These are phyloP conservation scores for Pulicaria dysenterica DNA, from an alignment of 129 eudicot genomes.

Conservation along the genomic window DNA sequence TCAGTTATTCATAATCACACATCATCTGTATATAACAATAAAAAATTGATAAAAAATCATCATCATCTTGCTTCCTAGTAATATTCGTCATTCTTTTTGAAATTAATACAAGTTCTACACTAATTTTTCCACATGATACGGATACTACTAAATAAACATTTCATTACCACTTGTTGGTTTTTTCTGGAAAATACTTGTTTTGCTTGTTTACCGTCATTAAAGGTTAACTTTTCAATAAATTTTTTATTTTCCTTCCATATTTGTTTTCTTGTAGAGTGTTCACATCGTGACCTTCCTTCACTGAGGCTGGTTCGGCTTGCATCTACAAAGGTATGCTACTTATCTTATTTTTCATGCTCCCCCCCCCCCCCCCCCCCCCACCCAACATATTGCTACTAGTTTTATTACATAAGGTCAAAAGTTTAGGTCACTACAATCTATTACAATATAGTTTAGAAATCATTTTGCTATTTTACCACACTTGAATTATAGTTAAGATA, in stretches of 20 bases:
- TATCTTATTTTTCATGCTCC: background rate
- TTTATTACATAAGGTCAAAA: background rate
- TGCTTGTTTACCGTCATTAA: background rate
- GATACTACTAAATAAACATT: background rate
- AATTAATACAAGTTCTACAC: background rate
- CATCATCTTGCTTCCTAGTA: constrained; percentile 1
- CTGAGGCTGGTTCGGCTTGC: constrained; percentile 77
- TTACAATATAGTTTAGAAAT: background rate
- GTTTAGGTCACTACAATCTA: background rate
- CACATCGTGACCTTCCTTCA: constrained; percentile 97
- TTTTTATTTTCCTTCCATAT: constrained; percentile 7
- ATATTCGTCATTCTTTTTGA: background rate
- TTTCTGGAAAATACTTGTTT: background rate
- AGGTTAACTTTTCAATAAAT: constrained; percentile 3
- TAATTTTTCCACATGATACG: background rate
- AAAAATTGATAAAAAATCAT: background rate
- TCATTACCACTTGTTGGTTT: background rate
- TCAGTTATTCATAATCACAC: background rate
- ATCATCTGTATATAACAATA: too few relatives aligned
- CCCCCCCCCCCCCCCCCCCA: too few relatives aligned
- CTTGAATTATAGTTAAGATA: background rate
- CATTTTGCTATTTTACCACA: background rate
- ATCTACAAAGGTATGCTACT: constrained; percentile 56
- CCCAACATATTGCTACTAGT: background rate
- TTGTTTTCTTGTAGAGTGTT: constrained; percentile 61